A percentile compares a stretch with the other conserved stretches of the same genome.
Conservation (phyloP, 2,329 filamentous ascomycete species). For the Cladosporium sp. region DNA sequence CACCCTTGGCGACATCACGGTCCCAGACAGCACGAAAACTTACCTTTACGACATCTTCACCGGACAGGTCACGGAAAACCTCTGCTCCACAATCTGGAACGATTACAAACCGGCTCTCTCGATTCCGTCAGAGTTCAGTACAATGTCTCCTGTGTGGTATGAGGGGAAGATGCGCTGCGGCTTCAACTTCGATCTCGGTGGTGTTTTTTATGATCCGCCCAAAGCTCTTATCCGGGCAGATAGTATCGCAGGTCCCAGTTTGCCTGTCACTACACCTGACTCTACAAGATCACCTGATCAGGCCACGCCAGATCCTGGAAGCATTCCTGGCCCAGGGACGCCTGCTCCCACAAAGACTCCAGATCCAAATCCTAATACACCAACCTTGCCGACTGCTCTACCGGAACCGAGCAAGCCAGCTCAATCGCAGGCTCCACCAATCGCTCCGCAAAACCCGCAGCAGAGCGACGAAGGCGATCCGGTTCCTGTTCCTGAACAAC, state of each 20-base stretch:
- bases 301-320: not conserved
- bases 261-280: no score
- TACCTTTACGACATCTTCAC: not conserved
- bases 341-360: not conserved
- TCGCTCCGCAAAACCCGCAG: not conserved
- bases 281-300: no score
- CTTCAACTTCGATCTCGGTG: conserved; percentile 13
- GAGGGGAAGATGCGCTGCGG: conserved; percentile 1
- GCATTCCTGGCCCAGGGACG: not conserved
- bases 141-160: conserved; percentile 8
- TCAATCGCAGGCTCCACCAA: not conserved
- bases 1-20: not conserved
- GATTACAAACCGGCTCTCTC: conserved; percentile 20
- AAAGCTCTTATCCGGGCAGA: conserved; percentile 14
- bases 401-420: no score
- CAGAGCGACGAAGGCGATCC: not conserved
- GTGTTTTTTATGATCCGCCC: conserved; percentile 22
- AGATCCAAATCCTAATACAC: not conserved
- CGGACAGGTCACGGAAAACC: conserved; percentile 15
- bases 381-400: no score
- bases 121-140: conserved; percentile 19
- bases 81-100: conserved; percentile 24
- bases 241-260: no score
- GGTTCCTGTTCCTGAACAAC: no score
- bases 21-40: not conserved